Evolutionary conservation across 805 yeast genomes (phyloP), one percentile per base, ranked within the genome.

Genomic region (Saccharomycopsis sp.): DNA sequence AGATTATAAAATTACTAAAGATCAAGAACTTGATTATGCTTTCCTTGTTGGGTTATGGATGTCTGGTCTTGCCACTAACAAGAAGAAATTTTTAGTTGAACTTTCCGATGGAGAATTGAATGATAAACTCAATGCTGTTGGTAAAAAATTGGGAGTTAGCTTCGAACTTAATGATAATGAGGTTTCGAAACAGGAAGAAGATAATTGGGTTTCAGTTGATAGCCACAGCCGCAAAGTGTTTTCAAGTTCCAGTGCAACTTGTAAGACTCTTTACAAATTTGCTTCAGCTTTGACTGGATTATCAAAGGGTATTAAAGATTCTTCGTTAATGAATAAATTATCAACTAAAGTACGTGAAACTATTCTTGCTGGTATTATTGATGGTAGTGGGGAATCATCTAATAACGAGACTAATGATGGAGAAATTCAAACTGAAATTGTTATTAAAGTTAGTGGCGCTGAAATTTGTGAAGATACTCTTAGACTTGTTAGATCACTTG

Each of bases 311-410:
- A 59, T 70, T 43, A 73, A 74, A 23, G 28, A 44, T 3, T 56
- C 53, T 28, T 56, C 69, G 47, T 54, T 63, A 48, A 40, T 53
- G 40, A 75, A 68, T 41, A 54, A 61, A 26, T 47, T 68, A n/a
- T n/a, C n/a, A n/a, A n/a, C n/a, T 26, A 59, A 54, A n/a, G 66
- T 68, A 24, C 63, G 76, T 44, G 75, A 71, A 57, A 55, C 59
- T 5, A 67, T 65, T 50, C 41, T 71, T 42, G 73, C 74, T 22
- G 75, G 74, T 49, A 51, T 71, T 24, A 56, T 70, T 47, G 75
- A 68, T 46, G 54, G 70, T 8, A 59, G 62, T 47, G 72, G 72
- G n/a, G n/a, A n/a, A n/a, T n/a, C n/a, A n/a, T n/a, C n/a, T n/a
- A n/a, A n/a, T n/a, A n/a, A n/a, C n/a, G n/a, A n/a, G n/a, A n/a